Evolutionary conservation across 2,329 filamentous ascomycete genomes (phyloP).

Genomic region (Claviceps cyperi): DNA sequence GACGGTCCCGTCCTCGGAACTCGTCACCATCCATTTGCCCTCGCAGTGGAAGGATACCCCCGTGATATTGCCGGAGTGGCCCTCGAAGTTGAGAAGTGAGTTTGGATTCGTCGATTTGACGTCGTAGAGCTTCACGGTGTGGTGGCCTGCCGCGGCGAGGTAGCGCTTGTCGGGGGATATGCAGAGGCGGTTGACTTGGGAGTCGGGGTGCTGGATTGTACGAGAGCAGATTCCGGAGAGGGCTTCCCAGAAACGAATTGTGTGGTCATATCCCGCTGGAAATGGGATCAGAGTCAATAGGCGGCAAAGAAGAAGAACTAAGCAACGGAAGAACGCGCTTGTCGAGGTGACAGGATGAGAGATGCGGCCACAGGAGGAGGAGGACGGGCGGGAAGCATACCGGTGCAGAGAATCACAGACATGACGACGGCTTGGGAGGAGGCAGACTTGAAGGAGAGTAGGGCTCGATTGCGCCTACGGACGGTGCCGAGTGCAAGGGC

Average conservation of each 20-base stretch:
- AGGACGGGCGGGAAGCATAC: slow-evolving; percentile 21
- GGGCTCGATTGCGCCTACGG: neutral
- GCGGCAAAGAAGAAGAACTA: neutral
- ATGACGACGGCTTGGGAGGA: slow-evolving; percentile 19
- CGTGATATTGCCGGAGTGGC: slow-evolving; percentile 90
- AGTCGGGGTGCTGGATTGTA: slow-evolving; percentile 95
- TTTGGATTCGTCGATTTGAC: slow-evolving; percentile 98
- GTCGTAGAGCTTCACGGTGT: slow-evolving; percentile 94
- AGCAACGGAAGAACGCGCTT: neutral
- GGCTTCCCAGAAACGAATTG: slow-evolving; percentile 84
- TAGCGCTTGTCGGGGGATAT: slow-evolving; percentile 97
- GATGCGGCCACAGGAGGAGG: neutral
- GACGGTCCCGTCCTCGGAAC: slow-evolving; percentile 88
- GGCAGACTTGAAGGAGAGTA: neutral
- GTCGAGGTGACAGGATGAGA: neutral
- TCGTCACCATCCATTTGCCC: slow-evolving; percentile 99
- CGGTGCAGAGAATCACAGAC: slow-evolving; percentile 50
- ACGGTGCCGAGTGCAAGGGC: neutral
- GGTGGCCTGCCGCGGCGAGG: slow-evolving; percentile 64
- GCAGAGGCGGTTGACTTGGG: slow-evolving; percentile 93
- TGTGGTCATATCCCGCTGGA: slow-evolving; percentile 47
- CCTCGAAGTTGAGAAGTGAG: slow-evolving; percentile 84
- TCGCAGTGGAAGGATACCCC: slow-evolving; percentile 97
- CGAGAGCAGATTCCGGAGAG: slow-evolving; percentile 94
- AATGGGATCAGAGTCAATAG: slow-evolving; percentile 10